Conservation (phyloP, 2,329 filamentous ascomycete genomes). For the Zymoseptoria crescenta region DNA sequence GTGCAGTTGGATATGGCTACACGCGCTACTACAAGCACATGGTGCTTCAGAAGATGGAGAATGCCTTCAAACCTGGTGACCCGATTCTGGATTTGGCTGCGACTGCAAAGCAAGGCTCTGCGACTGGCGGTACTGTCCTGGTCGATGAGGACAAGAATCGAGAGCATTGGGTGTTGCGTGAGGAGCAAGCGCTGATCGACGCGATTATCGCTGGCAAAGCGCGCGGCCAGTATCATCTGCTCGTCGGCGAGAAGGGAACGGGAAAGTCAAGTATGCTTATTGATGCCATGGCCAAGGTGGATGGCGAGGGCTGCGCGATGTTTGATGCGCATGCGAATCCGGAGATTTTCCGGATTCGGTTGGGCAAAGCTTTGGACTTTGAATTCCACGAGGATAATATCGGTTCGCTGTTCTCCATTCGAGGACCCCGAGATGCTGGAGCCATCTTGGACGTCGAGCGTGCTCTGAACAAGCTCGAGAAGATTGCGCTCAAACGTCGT, state of each 20-base stretch:
- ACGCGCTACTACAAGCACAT: conserved; percentile 64
- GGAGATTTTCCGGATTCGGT: conserved; percentile 86
- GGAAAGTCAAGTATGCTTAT: conserved; percentile 96
- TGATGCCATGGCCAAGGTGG: conserved; percentile 86
- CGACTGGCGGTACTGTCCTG: conserved; percentile 17
- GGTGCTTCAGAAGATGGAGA: conserved; percentile 85
- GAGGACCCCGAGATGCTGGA: conserved; percentile 83
- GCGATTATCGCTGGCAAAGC: conserved; percentile 67
- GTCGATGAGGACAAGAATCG: conserved; percentile 40
- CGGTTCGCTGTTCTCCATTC: conserved; percentile 88
- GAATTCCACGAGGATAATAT: conserved; percentile 98
- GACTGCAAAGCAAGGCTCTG: conserved; percentile 23
- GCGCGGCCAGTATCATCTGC: conserved; percentile 77
- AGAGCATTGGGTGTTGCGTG: conserved; percentile 74
- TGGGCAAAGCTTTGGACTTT: conserved; percentile 91
- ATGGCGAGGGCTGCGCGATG: conserved; percentile 86
- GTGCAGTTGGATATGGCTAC: conserved; percentile 59
- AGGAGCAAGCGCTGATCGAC: conserved; percentile 76
- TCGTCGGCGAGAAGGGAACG: conserved; percentile 92
- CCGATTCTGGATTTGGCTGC: conserved; percentile 58
- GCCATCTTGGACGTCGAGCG: conserved; percentile 91
- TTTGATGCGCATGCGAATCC: conserved; percentile 92
- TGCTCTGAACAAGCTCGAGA: conserved; percentile 95
- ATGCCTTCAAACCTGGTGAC: conserved; percentile 86
- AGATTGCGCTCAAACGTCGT: conserved; percentile 72